These are phyloP conservation scores for Byssothecium circinans DNA, from an alignment of 2,329 filamentous ascomycete genomes.

Conservation along the genomic window DNA sequence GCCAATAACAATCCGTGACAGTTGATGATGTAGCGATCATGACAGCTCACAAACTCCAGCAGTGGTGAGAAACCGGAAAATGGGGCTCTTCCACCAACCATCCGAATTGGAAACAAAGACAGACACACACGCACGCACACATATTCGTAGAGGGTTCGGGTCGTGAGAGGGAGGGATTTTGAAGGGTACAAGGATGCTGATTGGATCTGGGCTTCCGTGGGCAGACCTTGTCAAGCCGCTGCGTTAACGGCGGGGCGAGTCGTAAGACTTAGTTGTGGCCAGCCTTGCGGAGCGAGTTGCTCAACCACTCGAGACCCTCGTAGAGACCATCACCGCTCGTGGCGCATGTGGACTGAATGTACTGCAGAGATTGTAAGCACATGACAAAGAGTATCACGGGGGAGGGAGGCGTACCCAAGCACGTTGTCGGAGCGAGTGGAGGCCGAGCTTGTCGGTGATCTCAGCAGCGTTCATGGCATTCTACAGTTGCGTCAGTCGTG, in stretches of 20 bases:
- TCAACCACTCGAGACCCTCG: conserved; percentile 80
- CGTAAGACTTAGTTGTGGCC: conserved; percentile 49
- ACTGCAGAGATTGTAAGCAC: conserved; percentile 54
- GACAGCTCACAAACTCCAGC: conserved; percentile 42
- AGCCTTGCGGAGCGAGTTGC: conserved; percentile 58
- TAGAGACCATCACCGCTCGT: conserved; percentile 99
- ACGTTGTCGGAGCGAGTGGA: conserved; percentile 97
- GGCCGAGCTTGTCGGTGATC: conserved; percentile 99
- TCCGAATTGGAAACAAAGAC: conserved; percentile 31
- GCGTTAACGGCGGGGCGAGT: conserved; percentile 15
- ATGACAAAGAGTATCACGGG: conserved; percentile 32
- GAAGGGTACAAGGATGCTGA: not conserved
- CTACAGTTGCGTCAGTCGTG: conserved; percentile 51
- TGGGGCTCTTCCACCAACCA: conserved; percentile 37
- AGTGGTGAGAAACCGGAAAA: conserved; percentile 25
- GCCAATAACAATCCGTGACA: conserved; percentile 38
- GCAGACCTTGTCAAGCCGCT: conserved; percentile 35
- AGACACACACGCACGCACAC: conserved; percentile 32
- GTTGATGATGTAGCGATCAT: conserved; percentile 29
- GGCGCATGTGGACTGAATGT: conserved; percentile 99
- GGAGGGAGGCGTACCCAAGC: conserved; percentile 77
- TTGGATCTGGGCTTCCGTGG: conserved; percentile 9
- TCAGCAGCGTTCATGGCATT: conserved; percentile 99
- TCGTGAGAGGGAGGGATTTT: conserved; percentile 14
- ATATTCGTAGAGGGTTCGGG: conserved; percentile 26